Percentiles rank a stretch among this genome's conserved stretches.
Evolutionary conservation across 768 basidiomycete species (phyloP).

Genomic region (Lentinula detonsa): DNA sequence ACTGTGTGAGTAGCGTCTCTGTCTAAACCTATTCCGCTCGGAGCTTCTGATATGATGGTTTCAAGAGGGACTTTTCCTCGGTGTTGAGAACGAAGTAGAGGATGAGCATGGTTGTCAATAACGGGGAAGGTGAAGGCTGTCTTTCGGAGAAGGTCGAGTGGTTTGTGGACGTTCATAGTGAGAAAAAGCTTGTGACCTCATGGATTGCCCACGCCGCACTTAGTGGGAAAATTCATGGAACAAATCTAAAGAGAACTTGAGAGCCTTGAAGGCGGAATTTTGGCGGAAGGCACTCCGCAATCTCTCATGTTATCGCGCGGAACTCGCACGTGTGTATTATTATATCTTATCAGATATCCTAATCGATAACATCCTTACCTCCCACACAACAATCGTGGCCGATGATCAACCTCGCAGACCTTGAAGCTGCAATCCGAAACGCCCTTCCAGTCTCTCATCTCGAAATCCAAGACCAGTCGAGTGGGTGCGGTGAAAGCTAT

Average conservation of each 20-base stretch:
- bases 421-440: constrained; percentile 5
- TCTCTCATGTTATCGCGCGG: no score
- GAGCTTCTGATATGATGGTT: constrained; percentile 59
- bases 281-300: no score
- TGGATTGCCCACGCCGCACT: constrained; percentile 61
- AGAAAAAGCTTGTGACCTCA: constrained; percentile 61
- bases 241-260: not conserved
- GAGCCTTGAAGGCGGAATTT: not conserved
- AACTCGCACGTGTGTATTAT: not conserved
- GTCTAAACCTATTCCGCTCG: constrained; percentile 38
- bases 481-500: constrained; percentile 78
- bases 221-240: not conserved
- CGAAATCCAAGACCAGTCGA: constrained; percentile 72
- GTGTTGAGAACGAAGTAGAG: constrained; percentile 45
- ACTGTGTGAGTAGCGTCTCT: constrained; percentile 50
- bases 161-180: not conserved
- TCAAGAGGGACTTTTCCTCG: constrained; percentile 51
- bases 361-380: no score
- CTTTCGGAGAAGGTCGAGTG: constrained; percentile 5
- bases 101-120: constrained; percentile 80
- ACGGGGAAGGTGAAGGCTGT: constrained; percentile 34
- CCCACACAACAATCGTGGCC: not conserved
- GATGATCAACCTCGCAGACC: not conserved
- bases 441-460: constrained; percentile 44
- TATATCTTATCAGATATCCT: constrained; percentile 5